Evolutionary conservation across 1,284 basidiomycete genomes (phyloP), one percentile per base, ranked within the genome.

Genomic region (Leccinum subrobustum): DNA sequence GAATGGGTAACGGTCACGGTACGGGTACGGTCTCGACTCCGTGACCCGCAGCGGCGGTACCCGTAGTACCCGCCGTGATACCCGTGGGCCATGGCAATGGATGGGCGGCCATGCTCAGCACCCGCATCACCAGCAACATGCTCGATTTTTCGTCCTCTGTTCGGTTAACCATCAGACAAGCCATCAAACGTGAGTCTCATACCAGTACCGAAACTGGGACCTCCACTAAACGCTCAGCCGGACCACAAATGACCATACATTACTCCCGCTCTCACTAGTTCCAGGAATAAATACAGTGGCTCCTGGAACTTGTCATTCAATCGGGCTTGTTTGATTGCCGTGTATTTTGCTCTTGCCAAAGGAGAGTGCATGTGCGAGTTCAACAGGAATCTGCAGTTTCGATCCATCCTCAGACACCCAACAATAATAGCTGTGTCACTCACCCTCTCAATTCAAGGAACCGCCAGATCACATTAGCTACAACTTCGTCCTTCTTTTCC

Each of bases 261-360:
- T 12, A 97, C 95, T 0, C 95, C 94, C 11, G 95, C 95, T 67
- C 96, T 85, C 63, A 98, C 87, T 59, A 97, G 85, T 79, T 99
- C 92, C 75, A 96, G 81, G 77, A 97, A 91, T 73, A 96, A 77
- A 76, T 96, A 96, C 4, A 99, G 80, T 5, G 97, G 87, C 76
- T 99, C 97, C 76, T 99, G 96, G 80, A 99, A 95, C 77, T 97
- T 98, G 81, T 99, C 96, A 75, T 96, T 98, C 65, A 98, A 79
- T 51, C 92, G 86, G 3, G 91, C 85, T 31, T 81, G 80, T 65
- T 86, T 84, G 69, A 96, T 81, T 2, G 94, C 93, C 33, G 84
- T 83, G 73, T 92, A 87, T 83, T 98, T 91, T 2, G 96, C 96
- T 59, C 94, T 88, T 54, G 95, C 96, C 68, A 98, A 80, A 29